Evolutionary conservation across 345 rosid genomes (phyloP).

Genomic region (thale cress (Arabidopsis thaliana)): TAIR10.1 NC_003070.9:22146001-22146500

Average conservation of each 20-base stretch:
- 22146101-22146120: slow-evolving; percentile 13
- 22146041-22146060: slow-evolving; percentile 98
- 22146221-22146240: slow-evolving; percentile 22
- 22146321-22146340: slow-evolving; percentile 91
- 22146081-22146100: slow-evolving; percentile 42
- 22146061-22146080: slow-evolving; percentile 86
- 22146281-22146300: slow-evolving; percentile 92
- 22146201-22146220: slow-evolving; percentile 27
- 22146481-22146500: slow-evolving; percentile 23
- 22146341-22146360: slow-evolving; percentile 85
- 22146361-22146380: slow-evolving; percentile 89
- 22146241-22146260: slow-evolving; percentile 26
- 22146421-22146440: slow-evolving; percentile 99
- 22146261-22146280: slow-evolving; percentile 79
- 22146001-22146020: slow-evolving; percentile 58
- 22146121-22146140: slow-evolving; percentile 29
- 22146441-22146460: slow-evolving; percentile 44
- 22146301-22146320: slow-evolving; percentile 97
- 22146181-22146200: slow-evolving; percentile 2
- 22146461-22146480: slow-evolving; percentile 24
- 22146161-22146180: slow-evolving; percentile 18
- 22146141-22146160: slow-evolving; percentile 20
- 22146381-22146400: slow-evolving; percentile 81
- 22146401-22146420: slow-evolving; percentile 94
- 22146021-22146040: slow-evolving; percentile 97